Evolutionary conservation across 1,139 yeast species (phyloP), one percentile per base, ranked within the genome.

Genomic region (Arxiozyma bovina): DNA sequence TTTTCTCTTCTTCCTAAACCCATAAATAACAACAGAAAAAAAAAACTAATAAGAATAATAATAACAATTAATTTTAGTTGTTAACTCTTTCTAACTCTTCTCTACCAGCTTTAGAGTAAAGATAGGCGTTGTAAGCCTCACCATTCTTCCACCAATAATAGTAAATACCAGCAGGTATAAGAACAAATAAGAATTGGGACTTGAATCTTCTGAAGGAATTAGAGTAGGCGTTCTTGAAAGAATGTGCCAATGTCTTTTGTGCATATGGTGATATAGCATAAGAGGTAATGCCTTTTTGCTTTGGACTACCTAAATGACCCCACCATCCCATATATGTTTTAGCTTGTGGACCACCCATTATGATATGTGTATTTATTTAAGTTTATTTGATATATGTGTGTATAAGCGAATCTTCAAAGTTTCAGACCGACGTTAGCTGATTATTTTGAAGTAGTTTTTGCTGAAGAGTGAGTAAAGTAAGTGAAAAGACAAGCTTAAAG

Each of bases 51-150:
- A 23, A 4, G 6, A 23, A 23, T 4, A 11, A 11, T 11, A 30
- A 8, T 30, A 30, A 4, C 8, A 30, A 30, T 4, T 8, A 34
- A 18, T 3, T 20, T 38, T 46, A 25, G 22, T 43, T 21, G 72
- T 84, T 84, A 66, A 83, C 91, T 74, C 82, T 84, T 73, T 80
- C 91, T 72, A 90, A 81, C 71, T 89, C 96, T 77, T 85, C 93
- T 78, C 93, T 89, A 72, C 99, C 99, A 61, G 87, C 98, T 80
- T 93, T 93, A 75, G 98, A 90, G 81, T 93, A 93, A 73, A 93
- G 82, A 82, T 79, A 91, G 71, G 85, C 93, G 75, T 93, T 93
- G 81, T 90, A 89, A 70, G 86, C 89, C 77, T 90, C 83, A 64
- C 96, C 94, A 70, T 79, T 74, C 60, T 82, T 82, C 96, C 96